Percentiles rank a stretch among this genome's conserved stretches.
Conservation (phyloP, 176 grass and related monocot genomes). For the Juncus effusus region DNA sequence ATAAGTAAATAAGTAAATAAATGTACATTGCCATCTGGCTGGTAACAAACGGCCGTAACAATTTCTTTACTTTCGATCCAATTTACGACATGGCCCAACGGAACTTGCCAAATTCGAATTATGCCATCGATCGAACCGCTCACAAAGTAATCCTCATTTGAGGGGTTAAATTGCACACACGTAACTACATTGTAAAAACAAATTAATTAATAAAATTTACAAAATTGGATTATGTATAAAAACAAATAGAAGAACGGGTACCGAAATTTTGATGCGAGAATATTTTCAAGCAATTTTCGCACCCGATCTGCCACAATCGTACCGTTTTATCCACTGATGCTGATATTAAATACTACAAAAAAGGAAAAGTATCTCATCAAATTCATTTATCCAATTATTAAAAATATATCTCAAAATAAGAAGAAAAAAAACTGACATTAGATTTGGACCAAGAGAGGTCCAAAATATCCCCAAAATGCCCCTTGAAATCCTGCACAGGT, state of each 20-base stretch:
- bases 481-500: constrained; percentile 68
- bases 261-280: constrained; percentile 66
- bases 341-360: constrained; percentile 62
- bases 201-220: constrained; percentile 20
- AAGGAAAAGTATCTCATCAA: constrained; percentile 7
- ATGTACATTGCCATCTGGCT: constrained; percentile 72
- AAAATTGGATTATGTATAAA: background rate
- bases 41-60: constrained; percentile 74
- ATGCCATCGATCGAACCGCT: constrained; percentile 81
- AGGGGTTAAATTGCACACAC: constrained; percentile 77
- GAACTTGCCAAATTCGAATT: constrained; percentile 78
- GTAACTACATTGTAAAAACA: constrained; percentile 60
- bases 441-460: constrained; percentile 87
- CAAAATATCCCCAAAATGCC: constrained; percentile 63
- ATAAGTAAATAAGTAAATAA: constrained; percentile 22
- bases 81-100: constrained; percentile 52
- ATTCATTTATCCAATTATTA: constrained; percentile 23
- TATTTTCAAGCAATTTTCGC: constrained; percentile 62
- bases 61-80: constrained; percentile 78
- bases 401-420: constrained; percentile 14
- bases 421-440: constrained; percentile 43
- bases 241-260: background rate
- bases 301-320: constrained; percentile 69
- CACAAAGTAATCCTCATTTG: constrained; percentile 65
- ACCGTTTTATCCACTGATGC: constrained; percentile 88